Percentiles rank a stretch among this genome's conserved stretches.
Conservation (phyloP, 1,139 yeast species). For the Hemisphaericaspora xylanilytica region DNA sequence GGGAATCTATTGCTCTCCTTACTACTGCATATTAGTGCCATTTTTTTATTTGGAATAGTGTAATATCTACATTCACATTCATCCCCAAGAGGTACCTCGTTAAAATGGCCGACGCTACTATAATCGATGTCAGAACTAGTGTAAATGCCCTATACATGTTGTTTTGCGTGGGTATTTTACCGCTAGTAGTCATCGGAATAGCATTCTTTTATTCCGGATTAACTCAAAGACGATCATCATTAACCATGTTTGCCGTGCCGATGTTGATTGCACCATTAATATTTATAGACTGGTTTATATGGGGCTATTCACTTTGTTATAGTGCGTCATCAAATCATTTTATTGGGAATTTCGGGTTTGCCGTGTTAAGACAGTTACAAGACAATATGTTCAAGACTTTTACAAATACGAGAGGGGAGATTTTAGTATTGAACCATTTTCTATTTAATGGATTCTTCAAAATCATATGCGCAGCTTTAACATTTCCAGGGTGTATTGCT, state of each 20-base stretch:
- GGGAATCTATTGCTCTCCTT: no score
- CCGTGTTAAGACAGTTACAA: constrained; percentile 38
- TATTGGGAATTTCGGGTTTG: constrained; percentile 47
- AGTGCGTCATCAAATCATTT: constrained; percentile 40
- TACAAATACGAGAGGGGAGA: constrained; percentile 38
- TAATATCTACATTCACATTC: background rate
- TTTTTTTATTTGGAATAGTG: no score
- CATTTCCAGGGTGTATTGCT: constrained; percentile 57
- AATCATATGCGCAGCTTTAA: constrained; percentile 49
- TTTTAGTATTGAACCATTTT: constrained; percentile 41
- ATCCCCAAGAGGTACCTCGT: no score
- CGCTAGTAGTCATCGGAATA: constrained; percentile 40
- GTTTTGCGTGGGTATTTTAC: constrained; percentile 33
- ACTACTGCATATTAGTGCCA: no score
- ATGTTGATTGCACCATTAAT: constrained; percentile 41
- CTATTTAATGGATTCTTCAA: constrained; percentile 53
- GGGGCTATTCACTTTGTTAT: constrained; percentile 57
- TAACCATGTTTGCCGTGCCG: constrained; percentile 54
- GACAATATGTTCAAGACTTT: constrained; percentile 23
- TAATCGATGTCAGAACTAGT: constrained; percentile 18
- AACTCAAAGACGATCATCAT: constrained; percentile 54
- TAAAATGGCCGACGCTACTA: background rate
- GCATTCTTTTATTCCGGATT: constrained; percentile 58
- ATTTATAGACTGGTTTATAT: constrained; percentile 54
- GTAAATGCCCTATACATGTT: constrained; percentile 41